Evolutionary conservation across 1,139 yeast species (phyloP).

Genomic region (Eremothecium cymbalariae): DNA sequence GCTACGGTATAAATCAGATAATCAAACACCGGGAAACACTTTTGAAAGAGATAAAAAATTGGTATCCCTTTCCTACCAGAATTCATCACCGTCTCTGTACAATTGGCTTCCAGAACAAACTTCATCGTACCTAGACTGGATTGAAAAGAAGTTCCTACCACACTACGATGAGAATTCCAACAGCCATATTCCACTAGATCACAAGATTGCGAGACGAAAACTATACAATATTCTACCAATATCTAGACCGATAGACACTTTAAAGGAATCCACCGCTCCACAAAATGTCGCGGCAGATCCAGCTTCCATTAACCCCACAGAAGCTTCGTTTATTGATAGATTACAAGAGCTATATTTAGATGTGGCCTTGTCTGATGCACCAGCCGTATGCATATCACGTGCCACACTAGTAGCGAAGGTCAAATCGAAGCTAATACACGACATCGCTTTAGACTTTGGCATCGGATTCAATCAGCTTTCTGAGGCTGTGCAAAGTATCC

Average conservation of each 20-base stretch:
- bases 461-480: neutral
- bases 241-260: conserved; percentile 2
- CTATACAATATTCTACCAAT: conserved; percentile 26
- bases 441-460: conserved; percentile 2
- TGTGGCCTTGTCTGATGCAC: neutral
- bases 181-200: conserved; percentile 20
- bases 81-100: neutral
- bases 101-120: conserved; percentile 21
- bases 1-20: conserved; percentile 9
- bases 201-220: conserved; percentile 26
- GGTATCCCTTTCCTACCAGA: neutral
- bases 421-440: neutral
- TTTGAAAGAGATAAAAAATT: too few species aligned
- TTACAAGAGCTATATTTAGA: neutral
- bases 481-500: neutral
- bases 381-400: neutral
- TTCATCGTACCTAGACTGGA: conserved; percentile 24
- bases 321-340: neutral
- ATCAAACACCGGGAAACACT: too few species aligned
- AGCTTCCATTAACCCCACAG: too few species aligned
- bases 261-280: neutral
- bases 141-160: conserved; percentile 21
- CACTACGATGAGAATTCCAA: conserved; percentile 10
- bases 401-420: neutral
- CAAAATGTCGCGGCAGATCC: too few species aligned